Base-by-base conservation (phyloP, 345 rosid genomes). In the Lagerstroemia speciosa region DNA sequence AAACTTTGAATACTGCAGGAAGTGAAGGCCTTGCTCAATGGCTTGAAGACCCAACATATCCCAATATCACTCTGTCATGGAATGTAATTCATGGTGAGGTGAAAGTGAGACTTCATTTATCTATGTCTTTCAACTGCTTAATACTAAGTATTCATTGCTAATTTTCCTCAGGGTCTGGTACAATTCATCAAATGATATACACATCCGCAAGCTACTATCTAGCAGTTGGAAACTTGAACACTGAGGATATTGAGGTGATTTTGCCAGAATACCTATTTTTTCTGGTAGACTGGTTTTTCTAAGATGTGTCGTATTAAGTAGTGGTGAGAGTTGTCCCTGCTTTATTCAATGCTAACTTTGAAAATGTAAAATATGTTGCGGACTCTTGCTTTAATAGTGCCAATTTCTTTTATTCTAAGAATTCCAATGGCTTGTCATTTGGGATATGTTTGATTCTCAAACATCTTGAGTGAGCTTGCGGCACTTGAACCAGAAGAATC, bases 51-150 rank as follows among this genome's bases (percentile, higher is more conserved):
- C 97, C 97, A 67, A 81, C 93, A 62, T 85, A 86, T 82, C 90
- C 98, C 46, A 88, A 90, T 85, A 81, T 86, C 33, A 84, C 96
- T 41, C 70, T 89, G 69, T 88, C 95, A 34, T 92, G 98, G 98
- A 88, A 87, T 69, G 68, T 85, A 69, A 76, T 92, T 77, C 82
- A 81, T 53, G 96, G 96, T 84, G 68, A 83, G 89, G 61, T 57
- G 37, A 43, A 45, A 62, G 66, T 60, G 64, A 60, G 33, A 64
- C 66, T 24, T 64, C 24, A 67, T 66, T 45, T 27, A 48, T 50
- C 27, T 73, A 40, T 71, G 9, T 27, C 19, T 58, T n/a, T 38
- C 55, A 24, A 67, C 40, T 53, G 29, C 27, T 14, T 22, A 70
- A 27, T 70, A 32, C 71, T 72, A 68, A 71, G 37, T 36, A 52